Evolutionary conservation across 2,329 filamentous ascomycete species (phyloP).

Genomic region (Furcasterigmium furcatum): DNA sequence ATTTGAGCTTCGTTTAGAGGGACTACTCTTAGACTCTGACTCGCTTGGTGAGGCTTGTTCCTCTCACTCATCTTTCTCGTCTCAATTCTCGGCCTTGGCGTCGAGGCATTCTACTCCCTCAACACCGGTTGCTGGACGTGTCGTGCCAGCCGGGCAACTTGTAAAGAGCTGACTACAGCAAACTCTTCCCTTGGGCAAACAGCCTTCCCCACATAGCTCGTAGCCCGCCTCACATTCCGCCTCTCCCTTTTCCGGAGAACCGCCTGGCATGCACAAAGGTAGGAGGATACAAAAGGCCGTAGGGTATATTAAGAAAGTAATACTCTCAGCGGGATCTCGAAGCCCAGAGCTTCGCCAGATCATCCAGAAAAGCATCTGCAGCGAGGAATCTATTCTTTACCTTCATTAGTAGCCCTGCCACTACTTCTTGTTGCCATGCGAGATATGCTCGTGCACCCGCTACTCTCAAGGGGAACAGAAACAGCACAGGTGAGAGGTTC

Average conservation of each 20-base stretch:
- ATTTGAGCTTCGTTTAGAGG: not conserved
- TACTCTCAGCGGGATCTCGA: no score
- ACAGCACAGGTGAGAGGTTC: constrained; percentile 23
- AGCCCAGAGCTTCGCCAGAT: constrained; percentile 3
- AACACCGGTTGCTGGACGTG: not conserved
- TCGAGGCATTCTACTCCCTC: not conserved
- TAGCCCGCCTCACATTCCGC: not conserved
- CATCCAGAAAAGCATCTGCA: constrained; percentile 4
- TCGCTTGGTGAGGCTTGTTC: not conserved
- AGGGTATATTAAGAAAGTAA: no score
- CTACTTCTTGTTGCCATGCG: constrained; percentile 15
- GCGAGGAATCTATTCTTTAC: constrained; percentile 3
- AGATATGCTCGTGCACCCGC: constrained; percentile 24
- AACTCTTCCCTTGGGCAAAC: not conserved
- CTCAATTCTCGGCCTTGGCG: not conserved
- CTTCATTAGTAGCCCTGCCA: constrained; percentile 13
- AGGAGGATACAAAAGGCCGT: no score
- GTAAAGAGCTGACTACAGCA: not conserved
- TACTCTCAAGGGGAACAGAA: constrained; percentile 29
- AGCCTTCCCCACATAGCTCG: not conserved
- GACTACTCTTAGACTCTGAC: not conserved
- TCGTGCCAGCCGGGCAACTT: not conserved
- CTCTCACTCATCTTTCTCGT: not conserved
- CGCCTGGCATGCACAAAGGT: not conserved
- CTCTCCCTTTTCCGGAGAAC: not conserved